Percentiles rank a stretch among this genome's conserved stretches.
Evolutionary conservation across 768 basidiomycete species (phyloP).

Genomic region (Goffeauzyma gilvescens): DNA sequence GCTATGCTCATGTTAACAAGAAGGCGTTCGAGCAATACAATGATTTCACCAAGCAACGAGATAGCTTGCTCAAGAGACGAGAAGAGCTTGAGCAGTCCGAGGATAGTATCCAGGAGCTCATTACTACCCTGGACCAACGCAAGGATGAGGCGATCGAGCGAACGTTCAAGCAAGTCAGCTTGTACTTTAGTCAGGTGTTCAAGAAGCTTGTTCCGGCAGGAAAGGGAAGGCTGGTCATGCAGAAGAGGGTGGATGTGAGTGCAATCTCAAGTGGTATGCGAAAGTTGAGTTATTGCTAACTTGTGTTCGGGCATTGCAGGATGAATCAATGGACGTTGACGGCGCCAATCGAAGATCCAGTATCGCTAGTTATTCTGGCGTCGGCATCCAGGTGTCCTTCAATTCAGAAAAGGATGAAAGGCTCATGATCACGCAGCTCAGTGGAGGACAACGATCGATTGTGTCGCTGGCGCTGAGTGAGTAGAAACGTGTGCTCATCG

Average conservation of each 20-base stretch:
- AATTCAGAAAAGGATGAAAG: constrained; percentile 98
- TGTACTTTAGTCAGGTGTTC: constrained; percentile 92
- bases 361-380: constrained; percentile 88
- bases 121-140: constrained; percentile 79
- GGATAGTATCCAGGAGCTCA: constrained; percentile 72
- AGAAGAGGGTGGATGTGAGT: constrained; percentile 72
- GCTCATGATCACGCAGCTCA: constrained; percentile 82
- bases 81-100: constrained; percentile 84
- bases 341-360: constrained; percentile 14
- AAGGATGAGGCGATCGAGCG: constrained; percentile 98
- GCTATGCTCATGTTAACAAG: constrained; percentile 97
- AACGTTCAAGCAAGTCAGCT: constrained; percentile 94
- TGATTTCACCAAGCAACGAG: constrained; percentile 93
- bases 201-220: constrained; percentile 90
- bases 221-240: constrained; percentile 75
- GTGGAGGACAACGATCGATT: constrained; percentile 90
- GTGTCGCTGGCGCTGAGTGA: constrained; percentile 83
- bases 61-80: constrained; percentile 65
- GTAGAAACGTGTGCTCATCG: constrained; percentile 7
- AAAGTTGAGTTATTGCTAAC: neutral
- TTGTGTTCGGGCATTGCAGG: constrained; percentile 6
- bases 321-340: constrained; percentile 24
- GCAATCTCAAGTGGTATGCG: constrained; percentile 42
- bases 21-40: constrained; percentile 97
- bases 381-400: constrained; percentile 94